Conservation (phyloP, 768 basidiomycete species). For the Megacollybia marginata region DNA sequence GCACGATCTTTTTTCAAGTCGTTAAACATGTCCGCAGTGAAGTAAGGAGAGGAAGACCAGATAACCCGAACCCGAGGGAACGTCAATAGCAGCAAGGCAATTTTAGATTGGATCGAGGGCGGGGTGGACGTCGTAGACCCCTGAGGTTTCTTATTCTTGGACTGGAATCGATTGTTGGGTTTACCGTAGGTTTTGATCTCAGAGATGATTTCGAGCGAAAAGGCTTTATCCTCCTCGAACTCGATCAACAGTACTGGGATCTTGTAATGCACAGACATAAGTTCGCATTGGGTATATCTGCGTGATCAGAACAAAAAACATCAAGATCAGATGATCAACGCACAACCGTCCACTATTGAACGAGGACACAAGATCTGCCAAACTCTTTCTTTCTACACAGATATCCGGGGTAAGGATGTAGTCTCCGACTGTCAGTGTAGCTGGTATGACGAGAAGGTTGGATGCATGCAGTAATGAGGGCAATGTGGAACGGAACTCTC, state of each 20-base stretch:
- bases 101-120: conserved; percentile 78
- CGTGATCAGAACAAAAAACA: background rate
- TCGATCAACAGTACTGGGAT: conserved; percentile 90
- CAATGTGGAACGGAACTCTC: conserved; percentile 90
- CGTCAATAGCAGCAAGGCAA: conserved; percentile 80
- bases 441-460: conserved; percentile 74
- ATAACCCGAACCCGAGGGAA: conserved; percentile 92
- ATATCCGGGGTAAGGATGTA: conserved; percentile 95
- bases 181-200: conserved; percentile 67
- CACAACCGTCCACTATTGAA: conserved; percentile 92
- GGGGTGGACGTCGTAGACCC: conserved; percentile 25
- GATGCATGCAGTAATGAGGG: conserved; percentile 87
- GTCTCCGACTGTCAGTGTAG: conserved; percentile 91
- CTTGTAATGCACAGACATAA: conserved; percentile 96
- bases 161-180: conserved; percentile 46
- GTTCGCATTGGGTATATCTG: conserved; percentile 95
- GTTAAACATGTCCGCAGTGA: conserved; percentile 84
- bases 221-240: conserved; percentile 95
- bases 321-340: conserved; percentile 23
- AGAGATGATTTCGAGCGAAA: conserved; percentile 61
- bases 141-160: conserved; percentile 41
- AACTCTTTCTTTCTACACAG: conserved; percentile 92
- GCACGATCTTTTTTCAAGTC: conserved; percentile 77
- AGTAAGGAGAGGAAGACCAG: conserved; percentile 95
- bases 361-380: conserved; percentile 87